Percentiles rank a stretch among this genome's conserved stretches.
phyloP scores from a whole-genome alignment of 495 filamentous ascomycete genomes.

The Tirmania nivea region DNA sequence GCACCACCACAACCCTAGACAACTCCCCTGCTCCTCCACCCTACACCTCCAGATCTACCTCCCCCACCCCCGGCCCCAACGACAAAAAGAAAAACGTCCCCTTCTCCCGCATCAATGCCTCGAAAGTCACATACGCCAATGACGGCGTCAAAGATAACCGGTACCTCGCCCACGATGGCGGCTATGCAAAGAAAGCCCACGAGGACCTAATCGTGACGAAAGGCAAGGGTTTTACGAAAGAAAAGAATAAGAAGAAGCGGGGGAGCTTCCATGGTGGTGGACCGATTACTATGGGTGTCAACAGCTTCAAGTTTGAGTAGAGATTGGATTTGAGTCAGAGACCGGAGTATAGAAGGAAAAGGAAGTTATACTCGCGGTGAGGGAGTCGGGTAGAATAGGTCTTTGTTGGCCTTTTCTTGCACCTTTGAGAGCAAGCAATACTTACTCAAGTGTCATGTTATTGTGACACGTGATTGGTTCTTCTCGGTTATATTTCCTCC shows the following conservation, averaged over 20 bases:
- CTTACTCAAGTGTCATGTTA: too few relatives aligned
- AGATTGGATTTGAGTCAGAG: too few relatives aligned
- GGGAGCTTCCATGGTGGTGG: conserved; percentile 73
- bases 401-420: too few relatives aligned
- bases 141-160: conserved; percentile 15
- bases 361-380: too few relatives aligned
- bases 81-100: conserved; percentile 26
- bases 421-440: too few relatives aligned
- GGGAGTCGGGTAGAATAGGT: too few relatives aligned
- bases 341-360: too few relatives aligned
- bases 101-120: conserved; percentile 41
- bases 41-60: background rate
- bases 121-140: conserved; percentile 36
- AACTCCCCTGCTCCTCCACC: background rate
- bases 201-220: conserved; percentile 72
- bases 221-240: conserved; percentile 97
- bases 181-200: conserved; percentile 72
- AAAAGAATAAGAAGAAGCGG: conserved; percentile 90
- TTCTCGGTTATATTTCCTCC: too few relatives aligned
- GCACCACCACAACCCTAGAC: background rate
- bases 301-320: conserved; percentile 45
- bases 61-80: background rate
- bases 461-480: too few relatives aligned
- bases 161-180: conserved; percentile 35
- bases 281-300: conserved; percentile 53